These are phyloP conservation scores for Nematocida sp. DNA, from an alignment of 371 early-diverging fungal species.

Conservation along the genomic window DNA sequence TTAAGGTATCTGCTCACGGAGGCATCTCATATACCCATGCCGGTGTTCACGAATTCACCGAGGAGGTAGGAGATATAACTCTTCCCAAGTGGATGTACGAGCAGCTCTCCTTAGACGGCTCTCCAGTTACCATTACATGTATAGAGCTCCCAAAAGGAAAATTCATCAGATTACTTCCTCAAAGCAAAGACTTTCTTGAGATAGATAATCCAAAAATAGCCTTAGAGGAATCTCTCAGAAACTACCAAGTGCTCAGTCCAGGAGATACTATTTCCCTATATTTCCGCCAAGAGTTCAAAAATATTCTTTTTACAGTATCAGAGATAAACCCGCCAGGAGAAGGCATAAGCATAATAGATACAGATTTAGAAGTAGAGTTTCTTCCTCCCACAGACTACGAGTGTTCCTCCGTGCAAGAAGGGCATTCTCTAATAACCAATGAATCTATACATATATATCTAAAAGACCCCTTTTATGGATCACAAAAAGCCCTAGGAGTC, in stretches of 20 bases:
- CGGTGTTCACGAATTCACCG: constrained; percentile 95
- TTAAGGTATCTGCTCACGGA: constrained; percentile 64
- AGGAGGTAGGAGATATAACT: constrained; percentile 85
- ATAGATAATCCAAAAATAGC: constrained; percentile 92
- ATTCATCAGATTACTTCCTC: constrained; percentile 92
- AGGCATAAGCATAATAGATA: constrained; percentile 87
- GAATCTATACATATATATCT: background rate
- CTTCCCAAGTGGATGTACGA: constrained; percentile 97
- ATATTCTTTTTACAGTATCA: constrained; percentile 80
- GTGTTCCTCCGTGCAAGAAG: constrained; percentile 69
- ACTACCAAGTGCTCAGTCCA: constrained; percentile 83
- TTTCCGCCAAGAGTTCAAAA: constrained; percentile 74
- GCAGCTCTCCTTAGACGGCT: constrained; percentile 72
- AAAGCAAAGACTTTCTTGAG: constrained; percentile 88
- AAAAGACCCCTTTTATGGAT: constrained; percentile 25
- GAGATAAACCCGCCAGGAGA: constrained; percentile 78
- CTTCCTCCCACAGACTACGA: constrained; percentile 91
- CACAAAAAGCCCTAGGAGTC: constrained; percentile 11
- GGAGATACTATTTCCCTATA: constrained; percentile 83
- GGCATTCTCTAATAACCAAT: background rate
- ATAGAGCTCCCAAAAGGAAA: constrained; percentile 76
- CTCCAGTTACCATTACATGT: constrained; percentile 75
- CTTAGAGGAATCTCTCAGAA: constrained; percentile 88
- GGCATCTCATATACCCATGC: constrained; percentile 72
- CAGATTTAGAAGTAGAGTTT: constrained; percentile 94